Evolutionary conservation across 805 yeast species (phyloP).

Genomic region (Myxozyma vanderwaltii): DNA sequence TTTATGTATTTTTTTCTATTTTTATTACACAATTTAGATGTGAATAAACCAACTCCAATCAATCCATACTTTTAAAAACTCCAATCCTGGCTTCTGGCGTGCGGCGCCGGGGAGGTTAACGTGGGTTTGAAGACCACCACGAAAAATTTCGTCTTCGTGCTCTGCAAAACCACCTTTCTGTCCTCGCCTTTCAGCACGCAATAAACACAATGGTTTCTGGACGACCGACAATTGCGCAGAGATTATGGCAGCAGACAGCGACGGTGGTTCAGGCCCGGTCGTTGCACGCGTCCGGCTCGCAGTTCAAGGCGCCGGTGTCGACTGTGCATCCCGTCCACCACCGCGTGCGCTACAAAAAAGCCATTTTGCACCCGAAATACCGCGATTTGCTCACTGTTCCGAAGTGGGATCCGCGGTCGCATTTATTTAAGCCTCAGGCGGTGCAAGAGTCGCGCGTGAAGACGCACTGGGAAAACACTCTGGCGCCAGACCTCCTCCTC

Average conservation of each 20-base stretch:
- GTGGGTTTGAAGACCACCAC: too few species aligned
- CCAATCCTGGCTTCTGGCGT: not conserved
- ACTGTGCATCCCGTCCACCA: slow-evolving; percentile 93
- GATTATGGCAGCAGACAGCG: not conserved
- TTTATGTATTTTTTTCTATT: too few species aligned
- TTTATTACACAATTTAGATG: too few species aligned
- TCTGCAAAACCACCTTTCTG: not conserved
- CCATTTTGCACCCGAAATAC: slow-evolving; percentile 72
- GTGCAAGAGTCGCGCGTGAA: slow-evolving; percentile 78
- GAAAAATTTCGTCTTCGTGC: slow-evolving; percentile 3
- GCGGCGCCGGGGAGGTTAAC: slow-evolving; percentile 7
- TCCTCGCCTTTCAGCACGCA: not conserved
- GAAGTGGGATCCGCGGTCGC: slow-evolving; percentile 75
- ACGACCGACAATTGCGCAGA: not conserved
- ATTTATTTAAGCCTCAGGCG: slow-evolving; percentile 71
- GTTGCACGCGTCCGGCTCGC: slow-evolving; percentile 18
- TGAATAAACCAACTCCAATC: too few species aligned
- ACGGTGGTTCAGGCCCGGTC: not conserved
- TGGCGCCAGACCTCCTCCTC: slow-evolving; percentile 75
- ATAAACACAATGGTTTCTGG: not conserved
- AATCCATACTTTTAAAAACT: too few species aligned
- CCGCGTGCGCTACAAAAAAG: slow-evolving; percentile 71
- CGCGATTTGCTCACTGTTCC: slow-evolving; percentile 62
- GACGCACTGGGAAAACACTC: slow-evolving; percentile 73
- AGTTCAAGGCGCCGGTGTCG: slow-evolving; percentile 58